Percentiles rank a stretch among this genome's conserved stretches.
Conservation (phyloP, 140 eudicot genomes). For the Eryngium alpinum region DNA sequence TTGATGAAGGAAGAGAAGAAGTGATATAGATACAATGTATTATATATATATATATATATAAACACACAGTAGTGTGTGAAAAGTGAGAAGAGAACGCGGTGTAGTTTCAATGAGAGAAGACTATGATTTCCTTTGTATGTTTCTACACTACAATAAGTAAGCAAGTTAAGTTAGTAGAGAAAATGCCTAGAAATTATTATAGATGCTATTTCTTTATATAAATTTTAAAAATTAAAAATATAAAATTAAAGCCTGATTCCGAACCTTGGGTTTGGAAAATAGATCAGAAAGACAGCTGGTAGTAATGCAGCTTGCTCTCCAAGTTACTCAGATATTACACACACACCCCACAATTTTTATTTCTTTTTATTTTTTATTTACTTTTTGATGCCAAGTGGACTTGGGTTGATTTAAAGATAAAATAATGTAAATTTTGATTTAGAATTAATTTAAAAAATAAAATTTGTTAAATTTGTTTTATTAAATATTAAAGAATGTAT, state of each 20-base stretch:
- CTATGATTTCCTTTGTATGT: neutral
- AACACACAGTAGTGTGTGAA: neutral
- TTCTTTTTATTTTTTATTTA: too few species aligned
- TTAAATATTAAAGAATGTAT: too few species aligned
- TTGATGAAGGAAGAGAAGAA: neutral
- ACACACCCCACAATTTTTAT: too few species aligned
- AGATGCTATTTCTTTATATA: too few species aligned
- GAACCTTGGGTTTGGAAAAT: neutral
- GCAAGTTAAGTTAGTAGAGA: neutral
- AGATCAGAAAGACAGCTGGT: neutral
- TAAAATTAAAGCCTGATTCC: neutral
- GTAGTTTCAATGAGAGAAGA: constrained; percentile 2
- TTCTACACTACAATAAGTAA: neutral
- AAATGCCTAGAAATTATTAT: neutral
- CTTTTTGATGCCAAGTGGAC: too few species aligned
- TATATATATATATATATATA: neutral
- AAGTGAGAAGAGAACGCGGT: neutral
- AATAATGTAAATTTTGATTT: too few species aligned
- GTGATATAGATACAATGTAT: neutral
- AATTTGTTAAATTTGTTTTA: too few species aligned
- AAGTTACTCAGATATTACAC: neutral
- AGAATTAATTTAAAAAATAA: too few species aligned
- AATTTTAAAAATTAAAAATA: too few species aligned
- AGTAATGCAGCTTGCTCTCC: neutral
- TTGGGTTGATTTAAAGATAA: too few species aligned